Percentiles rank a stretch among this genome's conserved stretches.
phyloP scores from a whole-genome alignment of 306 rosid species.

The Canavalia gladiata region DNA sequence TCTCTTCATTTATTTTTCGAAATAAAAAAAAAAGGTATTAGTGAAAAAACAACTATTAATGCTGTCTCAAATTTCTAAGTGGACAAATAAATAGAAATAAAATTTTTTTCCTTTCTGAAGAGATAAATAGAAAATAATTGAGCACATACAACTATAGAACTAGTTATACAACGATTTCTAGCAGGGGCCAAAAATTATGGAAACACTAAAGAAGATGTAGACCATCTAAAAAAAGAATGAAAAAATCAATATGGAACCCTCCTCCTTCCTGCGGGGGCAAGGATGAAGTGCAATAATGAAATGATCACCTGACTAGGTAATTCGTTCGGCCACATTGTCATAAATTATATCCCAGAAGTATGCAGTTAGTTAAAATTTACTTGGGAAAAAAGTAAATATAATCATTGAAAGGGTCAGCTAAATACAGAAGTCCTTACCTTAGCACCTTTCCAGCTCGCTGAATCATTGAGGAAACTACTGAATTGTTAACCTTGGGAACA shows the following conservation, averaged over 20 bases:
- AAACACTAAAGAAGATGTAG: background rate
- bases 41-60: no score
- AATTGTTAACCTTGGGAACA: constrained; percentile 82
- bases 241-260: background rate
- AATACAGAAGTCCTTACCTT: constrained; percentile 51
- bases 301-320: no score
- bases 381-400: constrained; percentile 8
- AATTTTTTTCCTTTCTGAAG: background rate
- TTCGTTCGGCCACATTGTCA: background rate
- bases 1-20: no score
- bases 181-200: background rate
- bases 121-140: background rate
- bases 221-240: background rate
- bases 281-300: background rate
- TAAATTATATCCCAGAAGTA: background rate
- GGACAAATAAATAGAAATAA: no score
- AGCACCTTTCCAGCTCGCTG: constrained; percentile 81
- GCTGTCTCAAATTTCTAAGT: no score
- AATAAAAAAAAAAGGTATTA: no score
- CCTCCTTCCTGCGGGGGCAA: no score
- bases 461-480: constrained; percentile 85
- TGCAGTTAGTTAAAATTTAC: constrained; percentile 5
- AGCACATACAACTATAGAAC: constrained; percentile 1
- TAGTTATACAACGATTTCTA: background rate
- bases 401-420: background rate